Evolutionary conservation across 208 protist genomes (phyloP).

Genomic region (Naegleria gruberi): DNA sequence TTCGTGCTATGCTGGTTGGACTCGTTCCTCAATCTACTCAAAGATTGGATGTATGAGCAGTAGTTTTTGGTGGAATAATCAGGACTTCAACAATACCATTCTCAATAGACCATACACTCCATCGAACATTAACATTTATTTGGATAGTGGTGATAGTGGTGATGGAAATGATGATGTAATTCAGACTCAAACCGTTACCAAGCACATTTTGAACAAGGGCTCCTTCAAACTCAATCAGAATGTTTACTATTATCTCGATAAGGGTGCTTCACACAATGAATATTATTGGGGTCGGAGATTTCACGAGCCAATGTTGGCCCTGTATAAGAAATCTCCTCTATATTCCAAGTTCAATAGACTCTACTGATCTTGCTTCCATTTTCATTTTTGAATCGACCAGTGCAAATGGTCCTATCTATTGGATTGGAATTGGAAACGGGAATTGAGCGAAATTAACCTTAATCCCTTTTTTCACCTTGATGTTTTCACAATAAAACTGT

Average conservation of each 20-base stretch:
- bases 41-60: conserved; percentile 16
- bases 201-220: background rate
- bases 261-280: conserved; percentile 13
- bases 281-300: conserved; percentile 17
- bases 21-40: background rate
- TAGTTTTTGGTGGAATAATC: conserved; percentile 5
- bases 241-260: background rate
- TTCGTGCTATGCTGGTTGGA: background rate
- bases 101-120: background rate
- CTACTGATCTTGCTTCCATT: too few species aligned
- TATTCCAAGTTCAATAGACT: too few species aligned
- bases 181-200: background rate
- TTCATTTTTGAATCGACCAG: too few species aligned
- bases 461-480: too few species aligned
- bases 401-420: too few species aligned
- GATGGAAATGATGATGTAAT: conserved; percentile 16
- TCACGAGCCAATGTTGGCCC: background rate
- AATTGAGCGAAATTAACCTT: too few species aligned
- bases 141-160: conserved; percentile 3
- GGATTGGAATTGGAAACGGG: too few species aligned
- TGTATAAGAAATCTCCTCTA: too few species aligned
- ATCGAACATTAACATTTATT: background rate
- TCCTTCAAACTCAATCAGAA: background rate
- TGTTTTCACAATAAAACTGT: too few species aligned
- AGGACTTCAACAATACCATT: conserved; percentile 25